Evolutionary conservation across 169 alveolate genomes (phyloP), one percentile per base, ranked within the genome.

Genomic region (Cryptosporidium ubiquitum): DNA sequence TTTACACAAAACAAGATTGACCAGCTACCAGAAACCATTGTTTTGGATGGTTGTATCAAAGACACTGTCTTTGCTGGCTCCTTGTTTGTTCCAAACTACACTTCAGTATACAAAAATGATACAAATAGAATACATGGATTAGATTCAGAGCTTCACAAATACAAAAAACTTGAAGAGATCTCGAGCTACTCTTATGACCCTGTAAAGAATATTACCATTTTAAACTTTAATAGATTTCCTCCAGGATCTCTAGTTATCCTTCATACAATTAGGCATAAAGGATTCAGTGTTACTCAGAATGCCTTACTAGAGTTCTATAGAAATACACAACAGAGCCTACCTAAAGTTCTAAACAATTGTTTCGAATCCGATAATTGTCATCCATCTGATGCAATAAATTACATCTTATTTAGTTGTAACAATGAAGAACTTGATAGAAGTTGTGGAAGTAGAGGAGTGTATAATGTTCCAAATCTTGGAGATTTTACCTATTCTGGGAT

Each of bases 391-490:
- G 95, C 92, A 3, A 85, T 94, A 18, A 95, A 95, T 75, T 94
- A 93, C 61, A 84, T 95, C 3, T 85, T 96, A 14, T 96, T 70
- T 79, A 91, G 94, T 42, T 95, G 98, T 52, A 92, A 94, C n/a
- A 86, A 61, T 49, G 98, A 96, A 75, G 98, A 96, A 70, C 68
- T 70, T 49, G 97, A 94, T 66, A 75, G 93, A 31, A 84, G 95
- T 7, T 39, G 69, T 14, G 95, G 95, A 18, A 68, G 51, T 39
- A 91, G 97, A 79, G 97, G 98, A 9, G 93, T 79, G 6, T 92
- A 91, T 68, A 73, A 71, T n/a, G 69, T 92, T 4, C 86, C 91
- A 20, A 91, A 91, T 33, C 49, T n/a, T 58, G 89, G 89, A 6
- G 89, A 79, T 44, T 61, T 79, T 18, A 69, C 26, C 1, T 79